Base-by-base conservation (phyloP, 208 protist genomes). In the Phytomonas francai region DNA sequence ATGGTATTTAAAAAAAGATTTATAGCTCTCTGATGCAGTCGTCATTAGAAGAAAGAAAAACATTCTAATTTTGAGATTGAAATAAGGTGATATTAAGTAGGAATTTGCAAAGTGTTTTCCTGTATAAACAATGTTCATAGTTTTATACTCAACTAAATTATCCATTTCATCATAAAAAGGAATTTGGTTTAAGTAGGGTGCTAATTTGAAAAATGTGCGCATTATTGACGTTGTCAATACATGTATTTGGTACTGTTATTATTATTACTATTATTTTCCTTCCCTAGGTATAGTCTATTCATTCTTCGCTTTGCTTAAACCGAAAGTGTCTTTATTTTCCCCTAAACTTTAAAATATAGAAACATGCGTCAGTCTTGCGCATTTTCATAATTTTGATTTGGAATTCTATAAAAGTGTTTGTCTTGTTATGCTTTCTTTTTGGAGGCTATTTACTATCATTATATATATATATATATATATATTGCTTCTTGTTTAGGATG, bases 381-480 rank as follows among this genome's bases (percentile, higher is more conserved):
- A 49, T 25, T 58, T 63, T 5, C 2, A 7, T 58, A 49, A 5
- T 63, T 25, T 63, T 58, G 0, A 57, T 9, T 63, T 63, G 11
- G 19, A 63, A 11, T n/a, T 63, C 22, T 63, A 63, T 25, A n/a
- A 6, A 56, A 36, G 36, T 25, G 4, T 63, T 63, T 1, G 32
- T 36, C 12, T 61, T 61, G 19, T 22, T 8, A 14, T 61, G 32
- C 11, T 61, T 2, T 61, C 1, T 61, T 22, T 22, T 22, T 12
- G 58, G 19, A 14, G 11, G 32, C 58, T 61, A 61, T 61, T 61
- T 61, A 61, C 19, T 2, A 22, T 2, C 22, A 9, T 66, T 31
- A 19, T 42, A 42, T 42, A 31, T 45, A 19, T 66, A 42, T 49
- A 66, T n/a, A n/a, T n/a, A n/a, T n/a, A n/a, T n/a, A n/a, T n/a